These are phyloP conservation scores for Aureobasidium mangrovei DNA, from an alignment of 2,329 filamentous ascomycete species.

Conservation along the genomic window DNA sequence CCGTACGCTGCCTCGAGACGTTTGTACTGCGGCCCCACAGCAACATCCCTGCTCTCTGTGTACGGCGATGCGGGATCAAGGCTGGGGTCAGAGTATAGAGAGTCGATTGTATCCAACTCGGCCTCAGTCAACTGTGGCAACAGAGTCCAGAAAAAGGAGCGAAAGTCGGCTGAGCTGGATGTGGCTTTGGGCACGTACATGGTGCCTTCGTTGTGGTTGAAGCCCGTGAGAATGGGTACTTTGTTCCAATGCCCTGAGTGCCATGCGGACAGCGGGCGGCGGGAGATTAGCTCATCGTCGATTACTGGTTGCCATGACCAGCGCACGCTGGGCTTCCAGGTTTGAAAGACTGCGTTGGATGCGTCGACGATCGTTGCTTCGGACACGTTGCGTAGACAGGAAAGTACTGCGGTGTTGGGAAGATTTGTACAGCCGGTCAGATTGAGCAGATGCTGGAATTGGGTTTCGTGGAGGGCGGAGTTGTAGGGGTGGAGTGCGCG, in stretches of 20 bases:
- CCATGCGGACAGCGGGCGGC: conserved; percentile 54
- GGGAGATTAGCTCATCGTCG: conserved; percentile 51
- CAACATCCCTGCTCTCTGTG: conserved; percentile 30
- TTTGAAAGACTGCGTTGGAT: conserved; percentile 36
- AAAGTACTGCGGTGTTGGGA: conserved; percentile 28
- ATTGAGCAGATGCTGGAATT: conserved; percentile 36
- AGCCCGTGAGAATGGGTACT: conserved; percentile 59
- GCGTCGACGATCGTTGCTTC: conserved; percentile 30
- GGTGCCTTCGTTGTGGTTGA: conserved; percentile 61
- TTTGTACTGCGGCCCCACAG: conserved; percentile 44
- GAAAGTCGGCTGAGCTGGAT: conserved; percentile 45
- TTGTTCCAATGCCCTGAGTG: conserved; percentile 43
- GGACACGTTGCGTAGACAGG: conserved; percentile 35
- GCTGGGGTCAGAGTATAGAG: conserved; percentile 54
- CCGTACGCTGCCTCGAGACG: conserved; percentile 53
- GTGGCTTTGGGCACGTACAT: conserved; percentile 50
- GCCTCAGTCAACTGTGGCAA: conserved; percentile 47
- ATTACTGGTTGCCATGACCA: conserved; percentile 63
- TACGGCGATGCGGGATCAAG: conserved; percentile 35
- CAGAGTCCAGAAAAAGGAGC: conserved; percentile 51
- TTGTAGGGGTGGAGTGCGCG: conserved; percentile 37
- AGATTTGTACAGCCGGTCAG: conserved; percentile 28
- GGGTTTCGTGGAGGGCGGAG: conserved; percentile 33
- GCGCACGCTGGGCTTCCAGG: conserved; percentile 38
- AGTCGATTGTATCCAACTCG: conserved; percentile 49